Percentiles rank a stretch among this genome's conserved stretches.
Evolutionary conservation across 257 asterid genomes (phyloP).

Genomic region (Rauvolfia tetraphylla): DNA sequence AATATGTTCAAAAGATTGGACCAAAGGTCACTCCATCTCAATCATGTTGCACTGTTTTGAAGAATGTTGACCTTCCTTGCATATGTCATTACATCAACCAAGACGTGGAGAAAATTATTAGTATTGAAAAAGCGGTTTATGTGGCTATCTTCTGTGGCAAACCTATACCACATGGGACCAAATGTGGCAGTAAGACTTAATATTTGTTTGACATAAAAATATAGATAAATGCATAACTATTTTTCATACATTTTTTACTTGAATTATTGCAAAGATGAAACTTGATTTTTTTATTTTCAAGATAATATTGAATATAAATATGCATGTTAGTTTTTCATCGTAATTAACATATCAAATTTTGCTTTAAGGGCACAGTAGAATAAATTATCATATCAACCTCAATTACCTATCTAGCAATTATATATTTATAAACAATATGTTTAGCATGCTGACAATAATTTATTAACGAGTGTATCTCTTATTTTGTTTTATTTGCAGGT

Average conservation of each 20-base stretch:
- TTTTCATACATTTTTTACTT: too few relatives aligned
- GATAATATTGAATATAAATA: neutral
- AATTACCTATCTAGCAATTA: too few relatives aligned
- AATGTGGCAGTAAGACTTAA: conserved; percentile 38
- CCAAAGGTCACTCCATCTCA: conserved; percentile 41
- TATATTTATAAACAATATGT: neutral
- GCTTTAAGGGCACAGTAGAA: too few relatives aligned
- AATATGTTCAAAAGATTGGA: conserved; percentile 44
- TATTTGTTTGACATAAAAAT: neutral
- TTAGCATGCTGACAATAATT: neutral
- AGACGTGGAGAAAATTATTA: conserved; percentile 42
- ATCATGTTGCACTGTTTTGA: conserved; percentile 45
- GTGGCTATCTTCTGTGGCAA: conserved; percentile 50
- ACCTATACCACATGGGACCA: conserved; percentile 47
- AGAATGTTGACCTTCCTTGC: conserved; percentile 43
- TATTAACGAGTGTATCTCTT: neutral
- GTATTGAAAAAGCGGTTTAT: conserved; percentile 57
- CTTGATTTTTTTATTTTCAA: too few relatives aligned
- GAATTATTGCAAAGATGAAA: too few relatives aligned
- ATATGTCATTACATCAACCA: conserved; percentile 40
- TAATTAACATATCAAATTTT: too few relatives aligned
- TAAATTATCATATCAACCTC: neutral
- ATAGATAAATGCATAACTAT: too few relatives aligned
- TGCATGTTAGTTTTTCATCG: too few relatives aligned
- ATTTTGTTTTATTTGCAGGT: conserved; percentile 31